These are phyloP conservation scores for Calonectria henricotiae DNA, from an alignment of 2,329 filamentous ascomycete genomes.

Conservation along the genomic window DNA sequence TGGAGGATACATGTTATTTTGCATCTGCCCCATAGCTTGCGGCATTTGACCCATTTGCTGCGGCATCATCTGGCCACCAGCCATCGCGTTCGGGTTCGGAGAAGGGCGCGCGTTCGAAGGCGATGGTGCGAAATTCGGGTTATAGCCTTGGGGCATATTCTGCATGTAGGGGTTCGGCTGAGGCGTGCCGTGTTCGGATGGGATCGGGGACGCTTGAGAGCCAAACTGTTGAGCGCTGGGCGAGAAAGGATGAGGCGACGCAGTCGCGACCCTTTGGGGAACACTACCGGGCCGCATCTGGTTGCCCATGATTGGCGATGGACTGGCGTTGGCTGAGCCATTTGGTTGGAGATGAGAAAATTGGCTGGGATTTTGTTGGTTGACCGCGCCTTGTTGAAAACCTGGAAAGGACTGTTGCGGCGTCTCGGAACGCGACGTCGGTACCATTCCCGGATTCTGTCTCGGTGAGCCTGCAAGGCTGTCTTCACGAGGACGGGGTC, in stretches of 20 bases:
- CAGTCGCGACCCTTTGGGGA: slow-evolving; percentile 88
- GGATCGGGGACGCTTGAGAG: slow-evolving; percentile 81
- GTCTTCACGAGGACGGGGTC: slow-evolving; percentile 86
- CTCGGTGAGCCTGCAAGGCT: slow-evolving; percentile 87
- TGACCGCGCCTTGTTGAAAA: slow-evolving; percentile 78
- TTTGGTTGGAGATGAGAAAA: slow-evolving; percentile 89
- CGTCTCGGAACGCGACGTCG: slow-evolving; percentile 91
- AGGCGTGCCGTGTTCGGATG: slow-evolving; percentile 83
- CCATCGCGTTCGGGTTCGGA: slow-evolving; percentile 70
- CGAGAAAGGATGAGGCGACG: slow-evolving; percentile 93
- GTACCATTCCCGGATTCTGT: slow-evolving; percentile 81
- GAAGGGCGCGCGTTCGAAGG: slow-evolving; percentile 72
- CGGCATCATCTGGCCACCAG: slow-evolving; percentile 69
- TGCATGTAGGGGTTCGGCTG: slow-evolving; percentile 82
- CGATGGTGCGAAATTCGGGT: slow-evolving; percentile 72
- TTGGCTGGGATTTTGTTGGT: slow-evolving; percentile 75
- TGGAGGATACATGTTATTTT: slow-evolving; percentile 61
- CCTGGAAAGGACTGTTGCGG: slow-evolving; percentile 82
- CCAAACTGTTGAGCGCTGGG: slow-evolving; percentile 82
- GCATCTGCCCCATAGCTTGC: slow-evolving; percentile 67
- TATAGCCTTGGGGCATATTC: slow-evolving; percentile 73
- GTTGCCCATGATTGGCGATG: slow-evolving; percentile 92
- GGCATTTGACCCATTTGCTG: slow-evolving; percentile 68
- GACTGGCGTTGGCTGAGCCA: slow-evolving; percentile 87
- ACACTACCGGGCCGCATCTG: slow-evolving; percentile 81